Base-by-base conservation (phyloP, 1,284 basidiomycete species). In the Ustilago esculenta region DNA sequence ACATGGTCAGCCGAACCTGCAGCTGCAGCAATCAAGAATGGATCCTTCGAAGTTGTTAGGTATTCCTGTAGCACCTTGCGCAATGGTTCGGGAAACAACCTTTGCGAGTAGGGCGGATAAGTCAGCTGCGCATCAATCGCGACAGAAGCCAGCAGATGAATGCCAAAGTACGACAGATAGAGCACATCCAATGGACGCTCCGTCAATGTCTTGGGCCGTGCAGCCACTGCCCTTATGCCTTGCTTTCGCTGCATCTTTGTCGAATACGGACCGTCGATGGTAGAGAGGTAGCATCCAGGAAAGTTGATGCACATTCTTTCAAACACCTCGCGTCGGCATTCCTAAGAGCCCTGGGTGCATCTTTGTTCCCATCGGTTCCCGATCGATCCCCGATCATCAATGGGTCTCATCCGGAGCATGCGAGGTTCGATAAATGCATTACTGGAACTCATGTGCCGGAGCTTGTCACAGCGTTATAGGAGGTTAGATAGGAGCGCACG, bases 61-160 rank as follows among this genome's bases (percentile, higher is more conserved):
- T 74, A 76, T 46, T 69, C 64, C 24, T 48, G 43, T 34, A 71
- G 34, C 20, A 72, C 60, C 6, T 48, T 48, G 9, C 50, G 51
- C 23, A 76, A 35, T 9, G 56, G 30, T n/a, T 41, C 34, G 4
- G 73, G 72, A 34, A 72, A 69, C 11, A 74, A 10, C 1, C 43
- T 25, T 25, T 58, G 58, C 20, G 65, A 61, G 50, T 61, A 63
- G 3, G 65, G 65, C 18, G 68, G 72, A 18, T 55, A 73, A 17
- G 67, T 65, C 11, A 60, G 41, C 42, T 76, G 73, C 14, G 58
- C 67, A 59, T 76, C 73, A 21, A 76, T 45, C 8, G 56, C 61
- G 6, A 72, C 11, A 14, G 66, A 72, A 2, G 71, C 72, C 4
- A 59, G 5, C 7, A 76, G 60, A 42, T 76, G 72, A 47, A 76